Evolutionary conservation across 1,284 basidiomycete species (phyloP), one percentile per base, ranked within the genome.

Genomic region (Pterula multifida): DNA sequence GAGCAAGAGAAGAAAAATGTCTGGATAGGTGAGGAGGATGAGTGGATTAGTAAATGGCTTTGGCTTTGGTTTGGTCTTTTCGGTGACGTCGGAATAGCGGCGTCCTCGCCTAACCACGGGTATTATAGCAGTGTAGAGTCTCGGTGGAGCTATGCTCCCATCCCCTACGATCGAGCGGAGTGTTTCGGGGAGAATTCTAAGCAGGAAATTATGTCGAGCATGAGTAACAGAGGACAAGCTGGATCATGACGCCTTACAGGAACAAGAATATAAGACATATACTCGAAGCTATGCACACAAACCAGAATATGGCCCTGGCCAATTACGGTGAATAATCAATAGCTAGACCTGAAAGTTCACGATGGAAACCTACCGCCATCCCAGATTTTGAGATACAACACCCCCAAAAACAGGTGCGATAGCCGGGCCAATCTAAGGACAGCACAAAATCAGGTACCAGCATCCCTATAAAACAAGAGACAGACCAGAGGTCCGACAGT

Each of bases 251-350:
- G 44, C 68, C 78, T 48, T 55, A 83, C 81, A 78, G 56, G 4
- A 79, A 57, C 55, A 86, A 70, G 26, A 71, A 60, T 3, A 83
- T 36, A 25, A 78, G 66, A 56, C 79, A 80, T 3, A 67, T 54
- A 0, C 69, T 75, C 3, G 81, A 70, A 0, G 75, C 60, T 2
- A 87, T 88, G 50, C 73, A 75, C 4, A 90, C 63, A 58, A 90
- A 85, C 85, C 85, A 90, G 60, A 90, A 90, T 22, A 90, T 84
- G 1, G 83, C 70, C 57, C 85, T 81, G 46, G 21, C 19, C 3
- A 26, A n/a, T n/a, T n/a, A n/a, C n/a, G n/a, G n/a, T n/a, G n/a
- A 46, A 23, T 24, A 21, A 47, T 32, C 6, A 21, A 2, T 11
- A 35, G n/a, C 11, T 11, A n/a, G n/a, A n/a, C 32, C 11, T n/a